Percentiles rank a stretch among this genome's conserved stretches.
Evolutionary conservation across 805 yeast species (phyloP).

Genomic region (Metschnikowia baotianmanensis): DNA sequence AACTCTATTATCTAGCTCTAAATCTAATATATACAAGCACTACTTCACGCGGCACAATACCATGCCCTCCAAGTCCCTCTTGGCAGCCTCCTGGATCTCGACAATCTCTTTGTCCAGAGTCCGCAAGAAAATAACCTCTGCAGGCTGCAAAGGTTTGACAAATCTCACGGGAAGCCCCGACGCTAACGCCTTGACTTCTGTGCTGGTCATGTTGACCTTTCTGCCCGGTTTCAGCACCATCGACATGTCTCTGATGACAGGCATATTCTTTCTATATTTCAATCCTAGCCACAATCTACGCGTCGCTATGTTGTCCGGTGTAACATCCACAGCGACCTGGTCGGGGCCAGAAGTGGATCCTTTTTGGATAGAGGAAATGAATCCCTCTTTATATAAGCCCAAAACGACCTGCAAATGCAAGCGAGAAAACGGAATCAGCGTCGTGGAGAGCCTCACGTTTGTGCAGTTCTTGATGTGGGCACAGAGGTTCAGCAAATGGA

Average conservation of each 20-base stretch:
- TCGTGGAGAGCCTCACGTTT: constrained; percentile 66
- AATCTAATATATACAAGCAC: constrained; percentile 9
- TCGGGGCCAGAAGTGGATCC: constrained; percentile 90
- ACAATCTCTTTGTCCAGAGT: constrained; percentile 48
- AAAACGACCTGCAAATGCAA: constrained; percentile 80
- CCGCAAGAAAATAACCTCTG: constrained; percentile 77
- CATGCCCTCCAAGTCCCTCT: constrained; percentile 68
- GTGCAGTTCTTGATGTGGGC: constrained; percentile 88
- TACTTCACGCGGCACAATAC: constrained; percentile 74
- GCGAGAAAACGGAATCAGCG: constrained; percentile 80
- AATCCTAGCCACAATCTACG: constrained; percentile 90
- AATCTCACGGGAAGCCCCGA: constrained; percentile 73
- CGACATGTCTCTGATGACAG: constrained; percentile 70
- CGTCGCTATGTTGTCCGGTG: constrained; percentile 82
- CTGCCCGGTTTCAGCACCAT: constrained; percentile 85
- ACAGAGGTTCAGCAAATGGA: constrained; percentile 77
- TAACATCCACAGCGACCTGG: constrained; percentile 63
- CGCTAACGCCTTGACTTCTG: constrained; percentile 70
- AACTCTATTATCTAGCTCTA: constrained; percentile 1
- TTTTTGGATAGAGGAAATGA: constrained; percentile 75
- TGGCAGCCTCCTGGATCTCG: constrained; percentile 85
- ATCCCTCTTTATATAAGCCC: constrained; percentile 88
- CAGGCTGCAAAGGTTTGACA: constrained; percentile 81
- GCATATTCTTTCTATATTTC: constrained; percentile 77
- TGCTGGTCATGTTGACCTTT: constrained; percentile 57